Evolutionary conservation across 148 eudicot genomes (phyloP), one percentile per base, ranked within the genome.

Genomic region (Dysphania ambrosioides): DNA sequence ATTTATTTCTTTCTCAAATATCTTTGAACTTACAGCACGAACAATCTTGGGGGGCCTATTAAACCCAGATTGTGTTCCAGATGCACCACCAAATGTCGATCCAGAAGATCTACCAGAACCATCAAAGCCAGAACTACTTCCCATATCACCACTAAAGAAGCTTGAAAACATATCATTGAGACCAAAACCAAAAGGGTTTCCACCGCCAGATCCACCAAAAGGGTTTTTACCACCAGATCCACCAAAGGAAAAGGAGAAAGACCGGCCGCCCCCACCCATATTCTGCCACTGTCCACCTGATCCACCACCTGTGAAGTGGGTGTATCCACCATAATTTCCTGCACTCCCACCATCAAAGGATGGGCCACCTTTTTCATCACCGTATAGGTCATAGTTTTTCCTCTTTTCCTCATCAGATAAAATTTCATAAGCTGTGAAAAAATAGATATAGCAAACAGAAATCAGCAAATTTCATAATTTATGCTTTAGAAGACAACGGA

Each of bases 211-310:
- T 32, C 96, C 97, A 58, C 88, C 91, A 79, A 85, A 91, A n/a
- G 90, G 77, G 66, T 70, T 81, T 31, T 85, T 87, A 67, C 85
- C 84, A 55, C 91, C 71, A 47, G 90, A 83, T 32, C 96, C 97
- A 13, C 98, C 96, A 77, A 91, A 94, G 56, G 97, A 94, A 74
- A 94, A 94, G 66, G 97, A 91, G 78, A 88, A 94, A 64, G 98
- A 87, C 35, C 68, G 82, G 51, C 84, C 83, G 59, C 87, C 87
- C 68, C 95, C 93, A 53, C 97, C 95, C 90, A 82, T 93, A 80
- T 78, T 80, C 78, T 92, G 90, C 93, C 91, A 88, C 49, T 78
- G 92, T 68, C 82, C 72, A 61, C 90, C 93, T 32, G 93, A 86
- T 73, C 96, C 96, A 34, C 95, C 91, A 78, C 82, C 80, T 12